Evolutionary conservation across 768 basidiomycete genomes (phyloP).

Genomic region (Lentinula sp.): DNA sequence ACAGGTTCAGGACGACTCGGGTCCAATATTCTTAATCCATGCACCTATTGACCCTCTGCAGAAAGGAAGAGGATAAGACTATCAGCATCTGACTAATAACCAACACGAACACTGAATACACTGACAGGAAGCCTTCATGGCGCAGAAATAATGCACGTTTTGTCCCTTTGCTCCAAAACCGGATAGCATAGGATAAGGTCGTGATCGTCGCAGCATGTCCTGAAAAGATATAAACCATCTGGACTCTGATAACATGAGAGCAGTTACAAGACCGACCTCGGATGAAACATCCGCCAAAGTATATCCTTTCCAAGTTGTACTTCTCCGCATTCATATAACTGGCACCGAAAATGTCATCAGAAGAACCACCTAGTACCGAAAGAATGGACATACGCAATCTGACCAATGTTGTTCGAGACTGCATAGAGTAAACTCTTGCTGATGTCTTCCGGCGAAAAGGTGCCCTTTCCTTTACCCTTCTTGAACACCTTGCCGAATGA

Average conservation of each 20-base stretch:
- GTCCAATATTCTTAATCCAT: conserved; percentile 94
- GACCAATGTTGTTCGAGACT: conserved; percentile 97
- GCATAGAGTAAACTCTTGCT: conserved; percentile 92
- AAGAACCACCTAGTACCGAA: neutral
- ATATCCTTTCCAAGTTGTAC: conserved; percentile 92
- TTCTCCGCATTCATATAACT: conserved; percentile 99
- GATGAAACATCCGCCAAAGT: conserved; percentile 99
- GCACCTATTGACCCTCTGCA: conserved; percentile 88
- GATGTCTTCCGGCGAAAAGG: conserved; percentile 88
- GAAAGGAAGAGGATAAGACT: conserved; percentile 7
- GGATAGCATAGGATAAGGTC: conserved; percentile 96
- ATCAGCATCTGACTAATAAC: neutral
- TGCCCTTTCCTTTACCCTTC: conserved; percentile 72
- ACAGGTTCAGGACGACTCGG: conserved; percentile 16
- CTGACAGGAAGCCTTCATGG: conserved; percentile 96
- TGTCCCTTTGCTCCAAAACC: conserved; percentile 98
- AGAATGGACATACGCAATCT: conserved; percentile 82
- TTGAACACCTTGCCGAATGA: conserved; percentile 99
- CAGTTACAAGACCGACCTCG: conserved; percentile 49
- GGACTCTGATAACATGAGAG: conserved; percentile 8
- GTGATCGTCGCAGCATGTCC: conserved; percentile 97
- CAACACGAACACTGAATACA: conserved; percentile 13
- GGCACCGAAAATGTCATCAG: conserved; percentile 8
- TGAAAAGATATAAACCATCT: conserved; percentile 21
- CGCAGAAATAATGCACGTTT: conserved; percentile 95